These are phyloP conservation scores for Silene latifolia DNA, from an alignment of 148 eudicot genomes.

Conservation along the genomic window DNA sequence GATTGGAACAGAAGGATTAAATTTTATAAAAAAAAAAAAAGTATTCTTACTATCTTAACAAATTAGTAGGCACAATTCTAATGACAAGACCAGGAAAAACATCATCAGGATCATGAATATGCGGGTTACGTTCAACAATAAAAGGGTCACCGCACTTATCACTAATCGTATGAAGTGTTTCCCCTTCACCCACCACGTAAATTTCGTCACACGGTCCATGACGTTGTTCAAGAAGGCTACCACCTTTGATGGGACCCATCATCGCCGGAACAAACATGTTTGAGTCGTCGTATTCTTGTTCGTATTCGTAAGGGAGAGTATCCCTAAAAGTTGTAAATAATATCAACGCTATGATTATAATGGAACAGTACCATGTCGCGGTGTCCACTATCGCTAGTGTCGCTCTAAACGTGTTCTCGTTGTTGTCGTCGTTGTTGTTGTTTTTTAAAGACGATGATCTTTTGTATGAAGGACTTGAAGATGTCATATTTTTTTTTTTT, in stretches of 20 bases:
- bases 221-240: neutral
- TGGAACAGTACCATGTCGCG: slow-evolving; percentile 51
- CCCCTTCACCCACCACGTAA: slow-evolving; percentile 57
- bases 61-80: slow-evolving; percentile 29
- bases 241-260: neutral
- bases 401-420: slow-evolving; percentile 6
- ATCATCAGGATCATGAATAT: slow-evolving; percentile 58
- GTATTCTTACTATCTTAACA: slow-evolving; percentile 3
- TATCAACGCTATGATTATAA: slow-evolving; percentile 31
- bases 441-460: neutral
- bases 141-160: slow-evolving; percentile 56
- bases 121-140: slow-evolving; percentile 50
- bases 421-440: neutral
- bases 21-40: too few relatives aligned
- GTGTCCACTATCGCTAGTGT: slow-evolving; percentile 36
- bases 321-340: slow-evolving; percentile 24
- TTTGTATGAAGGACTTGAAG: slow-evolving; percentile 1
- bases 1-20: too few relatives aligned
- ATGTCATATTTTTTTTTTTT: neutral
- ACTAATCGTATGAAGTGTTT: slow-evolving; percentile 52
- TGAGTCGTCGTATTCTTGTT: neutral
- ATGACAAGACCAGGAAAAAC: slow-evolving; percentile 50
- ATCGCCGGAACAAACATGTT: neutral
- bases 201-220: slow-evolving; percentile 46
- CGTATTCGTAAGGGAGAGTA: slow-evolving; percentile 9